A percentile compares a stretch with the other conserved stretches of the same genome.
Conservation (phyloP, 1,284 basidiomycete genomes). For the Marasmius oreades region DNA sequence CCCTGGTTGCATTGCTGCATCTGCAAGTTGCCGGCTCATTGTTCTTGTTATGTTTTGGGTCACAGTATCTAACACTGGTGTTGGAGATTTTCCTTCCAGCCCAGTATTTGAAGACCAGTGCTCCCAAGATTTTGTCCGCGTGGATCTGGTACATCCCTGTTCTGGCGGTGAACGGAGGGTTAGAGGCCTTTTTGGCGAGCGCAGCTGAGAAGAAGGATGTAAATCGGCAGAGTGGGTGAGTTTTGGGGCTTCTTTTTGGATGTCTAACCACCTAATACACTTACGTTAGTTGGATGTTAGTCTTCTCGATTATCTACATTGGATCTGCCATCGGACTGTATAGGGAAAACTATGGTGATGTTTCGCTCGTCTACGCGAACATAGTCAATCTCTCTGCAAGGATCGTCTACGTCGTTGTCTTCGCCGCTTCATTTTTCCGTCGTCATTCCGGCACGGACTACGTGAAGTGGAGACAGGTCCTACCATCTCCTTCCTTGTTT, state of each 20-base stretch:
- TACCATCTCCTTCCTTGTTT: constrained; percentile 32
- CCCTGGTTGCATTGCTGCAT: constrained; percentile 57
- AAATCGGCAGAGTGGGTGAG: constrained; percentile 58
- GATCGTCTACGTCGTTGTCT: constrained; percentile 48
- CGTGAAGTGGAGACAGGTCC: constrained; percentile 23
- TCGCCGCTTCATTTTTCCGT: constrained; percentile 34
- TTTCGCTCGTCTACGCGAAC: constrained; percentile 75
- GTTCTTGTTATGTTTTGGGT: constrained; percentile 71
- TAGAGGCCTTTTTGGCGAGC: constrained; percentile 87
- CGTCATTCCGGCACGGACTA: constrained; percentile 19
- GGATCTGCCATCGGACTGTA: constrained; percentile 49
- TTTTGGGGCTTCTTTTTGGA: constrained; percentile 9
- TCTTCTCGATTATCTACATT: constrained; percentile 63
- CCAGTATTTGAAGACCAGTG: constrained; percentile 70
- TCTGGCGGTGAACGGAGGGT: constrained; percentile 82
- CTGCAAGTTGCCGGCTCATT: constrained; percentile 69
- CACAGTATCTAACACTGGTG: constrained; percentile 68
- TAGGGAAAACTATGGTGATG: constrained; percentile 53
- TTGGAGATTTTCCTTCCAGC: constrained; percentile 70
- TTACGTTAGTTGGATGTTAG: constrained; percentile 58
- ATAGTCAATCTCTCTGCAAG: constrained; percentile 59
- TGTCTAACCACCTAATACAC: constrained; percentile 7
- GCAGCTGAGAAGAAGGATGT: constrained; percentile 66
- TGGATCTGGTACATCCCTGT: constrained; percentile 88
- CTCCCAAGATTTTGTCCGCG: constrained; percentile 67